Conservation (phyloP, 1,139 yeast species). For the Scheffersomyces titani region DNA sequence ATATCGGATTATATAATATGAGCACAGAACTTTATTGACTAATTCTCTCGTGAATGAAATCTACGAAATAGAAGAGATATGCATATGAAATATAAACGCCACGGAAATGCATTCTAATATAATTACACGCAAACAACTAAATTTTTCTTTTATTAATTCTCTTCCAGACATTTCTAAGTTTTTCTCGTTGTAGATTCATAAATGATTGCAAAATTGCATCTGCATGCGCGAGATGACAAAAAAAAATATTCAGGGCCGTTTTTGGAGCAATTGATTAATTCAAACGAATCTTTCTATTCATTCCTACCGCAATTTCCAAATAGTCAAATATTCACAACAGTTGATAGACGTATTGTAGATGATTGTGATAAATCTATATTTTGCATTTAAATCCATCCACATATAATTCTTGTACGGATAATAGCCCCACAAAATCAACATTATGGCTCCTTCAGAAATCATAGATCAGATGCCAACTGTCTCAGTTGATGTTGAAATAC, state of each 20-base stretch:
- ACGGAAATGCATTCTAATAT: no score
- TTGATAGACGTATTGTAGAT: neutral
- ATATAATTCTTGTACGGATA: neutral
- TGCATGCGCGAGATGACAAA: neutral
- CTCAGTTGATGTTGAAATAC: neutral
- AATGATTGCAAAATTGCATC: neutral
- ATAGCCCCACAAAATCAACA: neutral
- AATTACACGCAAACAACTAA: neutral
- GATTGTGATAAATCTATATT: neutral
- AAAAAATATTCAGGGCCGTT: neutral
- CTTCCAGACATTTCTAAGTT: neutral
- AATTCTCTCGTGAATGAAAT: no score
- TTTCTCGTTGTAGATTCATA: neutral
- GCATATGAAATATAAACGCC: neutral
- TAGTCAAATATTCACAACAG: neutral
- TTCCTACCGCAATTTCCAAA: neutral
- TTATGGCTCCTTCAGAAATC: neutral
- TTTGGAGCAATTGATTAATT: neutral
- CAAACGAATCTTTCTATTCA: neutral
- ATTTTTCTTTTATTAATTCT: neutral
- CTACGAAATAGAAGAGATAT: neutral
- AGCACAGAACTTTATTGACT: neutral
- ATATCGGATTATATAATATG: neutral
- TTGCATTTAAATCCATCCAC: neutral
- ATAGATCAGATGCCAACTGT: neutral